A percentile compares a stretch with the other conserved stretches of the same genome.
These are phyloP conservation scores for Emergomyces orientalis DNA, from an alignment of 2,329 filamentous ascomycete species.

Conservation along the genomic window DNA sequence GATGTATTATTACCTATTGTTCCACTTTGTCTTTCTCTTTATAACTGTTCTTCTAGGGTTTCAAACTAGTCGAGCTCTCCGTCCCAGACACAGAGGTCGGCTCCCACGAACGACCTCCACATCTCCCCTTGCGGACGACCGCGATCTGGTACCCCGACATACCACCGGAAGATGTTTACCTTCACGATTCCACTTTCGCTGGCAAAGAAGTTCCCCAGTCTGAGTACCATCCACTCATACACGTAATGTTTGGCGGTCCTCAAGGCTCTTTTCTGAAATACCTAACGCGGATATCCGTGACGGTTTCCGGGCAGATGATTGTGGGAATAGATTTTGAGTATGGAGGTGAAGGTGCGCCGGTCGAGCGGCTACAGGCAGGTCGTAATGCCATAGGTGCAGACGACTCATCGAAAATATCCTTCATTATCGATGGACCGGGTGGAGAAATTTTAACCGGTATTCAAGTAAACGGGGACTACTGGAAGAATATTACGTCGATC, in stretches of 20 bases:
- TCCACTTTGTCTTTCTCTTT: neutral
- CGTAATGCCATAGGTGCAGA: constrained; percentile 9
- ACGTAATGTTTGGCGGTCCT: constrained; percentile 18
- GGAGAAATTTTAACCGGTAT: constrained; percentile 16
- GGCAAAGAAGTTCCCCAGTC: constrained; percentile 8
- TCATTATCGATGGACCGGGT: constrained; percentile 16
- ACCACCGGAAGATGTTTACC: constrained; percentile 11
- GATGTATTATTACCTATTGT: constrained; percentile 14
- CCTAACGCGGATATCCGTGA: constrained; percentile 18
- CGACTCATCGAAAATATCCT: constrained; percentile 14
- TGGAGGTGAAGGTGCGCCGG: constrained; percentile 8
- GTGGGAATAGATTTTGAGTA: constrained; percentile 18
- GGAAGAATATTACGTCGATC: neutral
- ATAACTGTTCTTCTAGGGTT: constrained; percentile 12
- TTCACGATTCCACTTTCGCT: constrained; percentile 14
- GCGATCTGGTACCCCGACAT: constrained; percentile 19
- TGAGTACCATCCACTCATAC: constrained; percentile 16
- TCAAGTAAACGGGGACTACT: constrained; percentile 12
- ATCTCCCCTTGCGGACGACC: constrained; percentile 13
- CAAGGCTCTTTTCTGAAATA: constrained; percentile 15
- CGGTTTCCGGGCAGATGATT: constrained; percentile 11
- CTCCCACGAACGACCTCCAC: constrained; percentile 9
- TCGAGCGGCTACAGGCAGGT: constrained; percentile 10
- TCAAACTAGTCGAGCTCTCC: constrained; percentile 17
- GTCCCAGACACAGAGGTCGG: constrained; percentile 15